phyloP scores from a whole-genome alignment of 345 rosid genomes.

The Firmiana major region DNA sequence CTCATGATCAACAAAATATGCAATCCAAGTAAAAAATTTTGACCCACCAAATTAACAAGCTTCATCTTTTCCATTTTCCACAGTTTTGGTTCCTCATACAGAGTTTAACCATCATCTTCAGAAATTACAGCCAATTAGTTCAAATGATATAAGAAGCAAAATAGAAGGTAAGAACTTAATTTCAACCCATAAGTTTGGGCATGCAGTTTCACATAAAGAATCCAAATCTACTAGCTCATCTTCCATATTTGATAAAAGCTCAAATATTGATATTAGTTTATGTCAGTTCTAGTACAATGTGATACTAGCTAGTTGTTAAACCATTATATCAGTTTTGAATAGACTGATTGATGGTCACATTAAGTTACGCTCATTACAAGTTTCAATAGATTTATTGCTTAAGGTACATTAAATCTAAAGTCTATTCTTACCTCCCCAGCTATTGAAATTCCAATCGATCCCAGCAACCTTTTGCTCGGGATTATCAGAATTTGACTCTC shows the following conservation, averaged over 20 bases:
- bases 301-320: neutral
- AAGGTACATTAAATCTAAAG: neutral
- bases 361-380: neutral
- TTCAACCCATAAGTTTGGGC: conserved; percentile 1
- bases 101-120: neutral
- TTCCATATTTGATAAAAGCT: neutral
- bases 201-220: neutral
- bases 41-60: neutral
- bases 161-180: neutral
- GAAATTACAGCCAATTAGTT: neutral
- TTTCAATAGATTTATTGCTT: neutral
- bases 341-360: neutral
- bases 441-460: conserved; percentile 84
- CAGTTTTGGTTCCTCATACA: neutral
- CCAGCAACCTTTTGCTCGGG: conserved; percentile 59
- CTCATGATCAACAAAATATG: neutral
- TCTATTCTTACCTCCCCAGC: conserved; percentile 72
- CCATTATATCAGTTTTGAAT: neutral
- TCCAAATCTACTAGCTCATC: neutral
- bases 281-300: neutral
- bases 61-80: neutral
- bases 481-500: conserved; percentile 19
- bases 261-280: neutral
- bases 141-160: neutral
- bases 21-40: neutral